Evolutionary conservation across 257 asterid species (phyloP).

Genomic region (Verbascum thapsus): DNA sequence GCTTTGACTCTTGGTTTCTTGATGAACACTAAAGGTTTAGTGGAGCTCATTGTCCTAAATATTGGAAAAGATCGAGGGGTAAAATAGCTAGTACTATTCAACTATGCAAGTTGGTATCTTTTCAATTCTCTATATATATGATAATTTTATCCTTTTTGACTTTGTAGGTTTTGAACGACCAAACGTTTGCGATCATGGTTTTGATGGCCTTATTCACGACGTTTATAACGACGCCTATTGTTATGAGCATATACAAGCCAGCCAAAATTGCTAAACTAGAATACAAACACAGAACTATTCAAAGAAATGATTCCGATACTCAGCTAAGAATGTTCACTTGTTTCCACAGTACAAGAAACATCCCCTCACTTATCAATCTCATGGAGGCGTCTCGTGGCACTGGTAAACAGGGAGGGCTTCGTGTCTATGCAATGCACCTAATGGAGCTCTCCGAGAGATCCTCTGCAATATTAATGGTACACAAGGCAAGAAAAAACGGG

Average conservation of each 20-base stretch:
- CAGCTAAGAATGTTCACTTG: slow-evolving; percentile 59
- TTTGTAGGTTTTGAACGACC: slow-evolving; percentile 73
- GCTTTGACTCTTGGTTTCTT: slow-evolving; percentile 47
- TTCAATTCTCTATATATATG: slow-evolving; percentile 5
- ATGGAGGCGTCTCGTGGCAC: slow-evolving; percentile 72
- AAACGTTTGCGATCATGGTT: slow-evolving; percentile 74
- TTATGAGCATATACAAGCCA: slow-evolving; percentile 56
- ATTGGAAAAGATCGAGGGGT: slow-evolving; percentile 73
- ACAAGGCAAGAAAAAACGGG: slow-evolving; percentile 67
- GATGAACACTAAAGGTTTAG: slow-evolving; percentile 55
- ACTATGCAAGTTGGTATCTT: not conserved
- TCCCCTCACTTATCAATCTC: slow-evolving; percentile 64
- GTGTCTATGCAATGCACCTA: slow-evolving; percentile 74
- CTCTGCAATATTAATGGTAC: slow-evolving; percentile 72
- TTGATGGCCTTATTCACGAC: slow-evolving; percentile 82
- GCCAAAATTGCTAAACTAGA: slow-evolving; percentile 44
- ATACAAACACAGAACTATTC: slow-evolving; percentile 58
- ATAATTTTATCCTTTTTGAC: slow-evolving; percentile 1
- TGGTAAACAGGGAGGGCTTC: slow-evolving; percentile 56
- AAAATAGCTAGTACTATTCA: slow-evolving; percentile 6
- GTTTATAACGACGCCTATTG: slow-evolving; percentile 68
- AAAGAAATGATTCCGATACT: slow-evolving; percentile 48
- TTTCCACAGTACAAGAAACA: slow-evolving; percentile 55
- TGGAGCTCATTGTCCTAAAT: slow-evolving; percentile 58
- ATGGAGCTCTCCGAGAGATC: slow-evolving; percentile 80